Percentiles rank a stretch among this genome's conserved stretches.
Conservation (phyloP, 2,329 filamentous ascomycete genomes). For the Fusarium tupiense region DNA sequence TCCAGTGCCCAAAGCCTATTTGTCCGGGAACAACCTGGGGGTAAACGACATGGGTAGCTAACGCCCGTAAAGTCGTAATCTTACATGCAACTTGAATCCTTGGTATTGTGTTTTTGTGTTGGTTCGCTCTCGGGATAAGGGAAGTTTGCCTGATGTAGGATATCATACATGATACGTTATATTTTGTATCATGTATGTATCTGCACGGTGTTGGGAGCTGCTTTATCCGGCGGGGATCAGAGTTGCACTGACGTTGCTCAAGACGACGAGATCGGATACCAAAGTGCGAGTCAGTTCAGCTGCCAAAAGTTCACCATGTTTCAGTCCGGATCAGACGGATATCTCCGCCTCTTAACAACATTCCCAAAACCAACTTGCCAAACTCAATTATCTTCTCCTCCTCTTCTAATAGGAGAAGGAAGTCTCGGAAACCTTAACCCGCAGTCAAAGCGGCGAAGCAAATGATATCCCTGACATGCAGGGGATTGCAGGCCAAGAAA, state of each 20-base stretch:
- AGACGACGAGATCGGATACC: constrained; percentile 2
- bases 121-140: constrained; percentile 31
- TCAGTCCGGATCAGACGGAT: constrained; percentile 9
- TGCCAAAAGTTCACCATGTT: neutral
- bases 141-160: constrained; percentile 24
- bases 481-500: constrained; percentile 17
- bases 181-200: neutral
- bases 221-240: constrained; percentile 35
- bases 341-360: neutral
- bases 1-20: constrained; percentile 16
- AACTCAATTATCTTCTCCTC: neutral
- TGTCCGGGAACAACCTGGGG: constrained; percentile 16
- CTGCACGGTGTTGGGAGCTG: constrained; percentile 1
- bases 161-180: constrained; percentile 1
- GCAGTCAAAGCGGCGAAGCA: constrained; percentile 21
- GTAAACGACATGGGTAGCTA: constrained; percentile 4
- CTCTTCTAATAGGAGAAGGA: neutral
- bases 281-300: neutral
- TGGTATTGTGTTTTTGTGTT: constrained; percentile 3
- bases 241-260: neutral
- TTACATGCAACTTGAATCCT: constrained; percentile 20
- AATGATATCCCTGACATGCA: constrained; percentile 24
- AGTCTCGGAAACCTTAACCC: constrained; percentile 7
- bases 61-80: constrained; percentile 35
- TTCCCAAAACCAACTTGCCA: neutral